phyloP scores from a whole-genome alignment of 441 rosid species.

The Flueggea neowawraea region DNA sequence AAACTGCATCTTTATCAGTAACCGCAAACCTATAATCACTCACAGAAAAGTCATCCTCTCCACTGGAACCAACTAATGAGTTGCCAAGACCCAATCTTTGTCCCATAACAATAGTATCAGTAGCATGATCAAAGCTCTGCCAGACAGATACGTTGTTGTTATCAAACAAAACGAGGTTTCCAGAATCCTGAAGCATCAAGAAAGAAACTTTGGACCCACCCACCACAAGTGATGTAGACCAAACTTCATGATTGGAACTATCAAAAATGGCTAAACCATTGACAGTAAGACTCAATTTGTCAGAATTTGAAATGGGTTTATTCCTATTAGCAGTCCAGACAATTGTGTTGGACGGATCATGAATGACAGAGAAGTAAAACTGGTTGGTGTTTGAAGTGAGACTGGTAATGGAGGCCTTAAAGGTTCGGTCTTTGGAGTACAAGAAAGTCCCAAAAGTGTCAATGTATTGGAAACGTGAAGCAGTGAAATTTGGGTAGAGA shows the following conservation, averaged over 20 bases:
- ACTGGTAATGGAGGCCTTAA: conserved; percentile 62
- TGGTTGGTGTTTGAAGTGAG: conserved; percentile 34
- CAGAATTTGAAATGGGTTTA: conserved; percentile 57
- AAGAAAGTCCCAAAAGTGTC: conserved; percentile 67
- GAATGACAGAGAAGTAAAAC: conserved; percentile 74
- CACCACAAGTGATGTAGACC: conserved; percentile 68
- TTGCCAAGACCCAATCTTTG: conserved; percentile 43
- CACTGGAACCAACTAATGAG: conserved; percentile 42
- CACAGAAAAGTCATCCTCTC: conserved; percentile 39
- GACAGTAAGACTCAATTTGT: conserved; percentile 48
- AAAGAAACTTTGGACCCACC: conserved; percentile 40
- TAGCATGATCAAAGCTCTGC: conserved; percentile 75
- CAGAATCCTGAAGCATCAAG: no score
- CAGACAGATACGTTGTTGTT: conserved; percentile 54
- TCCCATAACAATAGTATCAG: conserved; percentile 72
- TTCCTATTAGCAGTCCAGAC: conserved; percentile 85
- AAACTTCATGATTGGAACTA: conserved; percentile 31
- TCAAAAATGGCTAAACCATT: conserved; percentile 56
- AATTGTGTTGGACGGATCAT: conserved; percentile 47
- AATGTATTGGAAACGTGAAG: conserved; percentile 48
- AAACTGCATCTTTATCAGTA: conserved; percentile 38
- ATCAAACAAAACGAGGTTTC: no score
- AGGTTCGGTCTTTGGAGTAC: conserved; percentile 49
- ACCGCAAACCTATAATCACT: conserved; percentile 53
- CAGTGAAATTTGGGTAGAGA: conserved; percentile 66